Conservation (phyloP, 179 eudicot genomes). For the Silene vulgaris region DNA sequence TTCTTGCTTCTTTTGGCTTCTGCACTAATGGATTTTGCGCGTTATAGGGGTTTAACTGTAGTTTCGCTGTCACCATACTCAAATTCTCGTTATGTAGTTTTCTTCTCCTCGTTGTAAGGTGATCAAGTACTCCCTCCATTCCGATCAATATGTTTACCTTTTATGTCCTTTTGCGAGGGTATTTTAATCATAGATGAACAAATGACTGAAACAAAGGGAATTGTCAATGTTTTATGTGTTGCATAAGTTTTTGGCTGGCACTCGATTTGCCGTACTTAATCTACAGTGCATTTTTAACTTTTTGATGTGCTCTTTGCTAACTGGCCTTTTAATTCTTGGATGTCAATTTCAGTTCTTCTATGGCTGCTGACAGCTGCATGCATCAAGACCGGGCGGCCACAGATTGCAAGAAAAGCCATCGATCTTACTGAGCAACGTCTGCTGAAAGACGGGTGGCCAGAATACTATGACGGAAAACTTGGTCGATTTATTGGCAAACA, state of each 20-base stretch:
- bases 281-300: too few relatives aligned
- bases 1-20: slow-evolving; percentile 18
- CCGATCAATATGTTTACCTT: too few relatives aligned
- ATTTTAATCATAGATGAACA: too few relatives aligned
- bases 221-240: too few relatives aligned
- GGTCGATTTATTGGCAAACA: slow-evolving; percentile 62
- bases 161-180: too few relatives aligned
- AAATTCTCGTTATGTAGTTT: not conserved
- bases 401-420: slow-evolving; percentile 54
- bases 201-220: too few relatives aligned
- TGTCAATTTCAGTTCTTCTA: slow-evolving; percentile 46
- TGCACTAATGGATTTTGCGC: slow-evolving; percentile 7
- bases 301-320: not conserved
- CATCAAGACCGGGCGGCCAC: slow-evolving; percentile 61
- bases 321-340: slow-evolving; percentile 9
- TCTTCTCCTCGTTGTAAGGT: not conserved
- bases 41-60: not conserved
- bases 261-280: too few relatives aligned
- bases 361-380: slow-evolving; percentile 71
- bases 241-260: too few relatives aligned
- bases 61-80: too few relatives aligned
- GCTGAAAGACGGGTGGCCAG: slow-evolving; percentile 61
- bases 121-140: not conserved
- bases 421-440: slow-evolving; percentile 52
- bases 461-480: slow-evolving; percentile 55